phyloP scores from a whole-genome alignment of 768 basidiomycete genomes.

The Phanerodontia chrysosporium region DNA sequence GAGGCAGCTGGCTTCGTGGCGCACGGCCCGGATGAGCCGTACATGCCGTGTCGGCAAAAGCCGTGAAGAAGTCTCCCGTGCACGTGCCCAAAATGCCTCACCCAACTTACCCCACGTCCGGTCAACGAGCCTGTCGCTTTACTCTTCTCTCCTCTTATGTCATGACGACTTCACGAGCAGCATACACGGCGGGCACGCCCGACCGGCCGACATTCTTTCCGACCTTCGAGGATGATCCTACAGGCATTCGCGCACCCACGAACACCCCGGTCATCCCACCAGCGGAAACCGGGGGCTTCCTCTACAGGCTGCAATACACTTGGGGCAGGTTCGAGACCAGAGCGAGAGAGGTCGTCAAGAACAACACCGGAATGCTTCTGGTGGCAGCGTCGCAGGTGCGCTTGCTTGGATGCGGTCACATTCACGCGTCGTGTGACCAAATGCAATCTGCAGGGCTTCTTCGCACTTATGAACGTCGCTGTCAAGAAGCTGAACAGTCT shows the following conservation, averaged over 20 bases:
- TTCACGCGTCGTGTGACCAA: background rate
- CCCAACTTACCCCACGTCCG: background rate
- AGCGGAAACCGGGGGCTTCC: background rate
- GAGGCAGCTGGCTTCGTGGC: background rate
- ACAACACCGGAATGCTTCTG: conserved; percentile 57
- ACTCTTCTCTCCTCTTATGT: background rate
- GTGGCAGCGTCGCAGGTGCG: conserved; percentile 49
- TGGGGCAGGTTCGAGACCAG: background rate
- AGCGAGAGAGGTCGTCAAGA: background rate
- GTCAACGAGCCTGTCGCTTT: too few relatives aligned
- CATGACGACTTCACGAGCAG: conserved; percentile 4
- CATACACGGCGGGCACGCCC: background rate
- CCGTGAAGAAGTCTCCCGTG: too few relatives aligned
- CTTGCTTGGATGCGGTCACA: background rate
- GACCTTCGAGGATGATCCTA: background rate
- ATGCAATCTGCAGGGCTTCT: conserved; percentile 30
- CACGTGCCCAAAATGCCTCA: too few relatives aligned
- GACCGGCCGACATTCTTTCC: background rate
- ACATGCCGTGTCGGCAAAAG: background rate
- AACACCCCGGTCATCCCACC: background rate
- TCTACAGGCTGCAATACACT: background rate
- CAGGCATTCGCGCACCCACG: background rate
- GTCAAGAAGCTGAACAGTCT: conserved; percentile 60
- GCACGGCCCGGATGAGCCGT: background rate
- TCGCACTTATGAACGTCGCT: conserved; percentile 54